Evolutionary conservation across 768 basidiomycete genomes (phyloP).

Genomic region (Podaxis rugospora): DNA sequence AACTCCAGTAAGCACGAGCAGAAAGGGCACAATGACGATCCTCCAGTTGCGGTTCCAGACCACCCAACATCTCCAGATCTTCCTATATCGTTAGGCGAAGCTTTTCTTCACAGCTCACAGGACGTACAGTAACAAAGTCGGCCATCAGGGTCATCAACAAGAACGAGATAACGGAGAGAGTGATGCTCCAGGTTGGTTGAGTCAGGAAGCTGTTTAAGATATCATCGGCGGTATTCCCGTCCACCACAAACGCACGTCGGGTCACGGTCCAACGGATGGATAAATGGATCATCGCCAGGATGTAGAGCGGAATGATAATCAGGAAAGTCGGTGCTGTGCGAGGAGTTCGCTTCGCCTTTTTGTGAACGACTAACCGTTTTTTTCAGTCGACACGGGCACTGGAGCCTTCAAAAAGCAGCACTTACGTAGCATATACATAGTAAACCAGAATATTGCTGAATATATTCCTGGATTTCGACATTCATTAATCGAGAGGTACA

Average conservation of each 20-base stretch:
- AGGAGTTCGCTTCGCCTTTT: neutral
- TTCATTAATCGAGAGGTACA: neutral
- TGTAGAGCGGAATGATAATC: constrained; percentile 4
- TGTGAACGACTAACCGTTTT: neutral
- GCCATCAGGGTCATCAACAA: neutral
- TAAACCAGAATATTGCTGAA: constrained; percentile 4
- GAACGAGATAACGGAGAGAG: neutral
- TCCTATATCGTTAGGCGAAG: neutral
- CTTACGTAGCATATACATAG: constrained; percentile 1
- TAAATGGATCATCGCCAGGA: constrained; percentile 1
- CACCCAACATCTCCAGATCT: constrained; percentile 6
- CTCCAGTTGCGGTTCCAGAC: constrained; percentile 6
- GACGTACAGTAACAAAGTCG: constrained; percentile 6
- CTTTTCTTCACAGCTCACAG: neutral
- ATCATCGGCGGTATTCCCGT: neutral
- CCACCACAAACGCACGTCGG: neutral
- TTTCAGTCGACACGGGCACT: neutral
- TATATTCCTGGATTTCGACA: neutral
- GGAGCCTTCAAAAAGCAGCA: neutral
- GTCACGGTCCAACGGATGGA: constrained; percentile 1
- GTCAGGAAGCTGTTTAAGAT: neutral
- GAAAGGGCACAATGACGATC: neutral
- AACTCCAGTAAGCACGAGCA: neutral
- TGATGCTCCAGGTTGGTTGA: constrained; percentile 1
- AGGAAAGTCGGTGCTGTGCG: neutral